phyloP scores from a whole-genome alignment of 805 yeast species.

The Zygoascus ofunaensis region DNA sequence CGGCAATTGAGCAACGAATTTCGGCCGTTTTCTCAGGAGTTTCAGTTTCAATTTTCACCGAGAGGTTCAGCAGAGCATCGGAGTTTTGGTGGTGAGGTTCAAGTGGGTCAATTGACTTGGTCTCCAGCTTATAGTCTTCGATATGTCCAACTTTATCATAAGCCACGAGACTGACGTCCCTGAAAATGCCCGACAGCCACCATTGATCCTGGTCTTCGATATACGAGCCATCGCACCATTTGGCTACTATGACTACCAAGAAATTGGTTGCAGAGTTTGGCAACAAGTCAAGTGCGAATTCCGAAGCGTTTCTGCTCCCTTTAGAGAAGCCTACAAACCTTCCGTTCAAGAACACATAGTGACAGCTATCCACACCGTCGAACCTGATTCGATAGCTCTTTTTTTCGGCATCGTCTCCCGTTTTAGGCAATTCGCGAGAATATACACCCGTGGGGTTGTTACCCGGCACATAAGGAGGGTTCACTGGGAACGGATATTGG shows the following conservation, averaged over 20 bases:
- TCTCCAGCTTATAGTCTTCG: constrained; percentile 23
- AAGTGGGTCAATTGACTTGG: constrained; percentile 15
- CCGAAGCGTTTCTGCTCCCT: constrained; percentile 31
- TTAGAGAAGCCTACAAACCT: constrained; percentile 27
- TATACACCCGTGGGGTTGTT: constrained; percentile 31
- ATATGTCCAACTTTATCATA: constrained; percentile 24
- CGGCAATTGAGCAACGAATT: background rate
- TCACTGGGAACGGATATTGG: constrained; percentile 27
- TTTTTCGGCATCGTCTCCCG: constrained; percentile 8
- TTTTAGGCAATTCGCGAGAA: constrained; percentile 10
- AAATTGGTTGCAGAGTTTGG: constrained; percentile 7
- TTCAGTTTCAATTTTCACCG: background rate
- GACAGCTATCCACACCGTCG: constrained; percentile 33
- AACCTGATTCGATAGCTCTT: constrained; percentile 23
- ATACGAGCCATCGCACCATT: constrained; percentile 27
- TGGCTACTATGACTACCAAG: constrained; percentile 24
- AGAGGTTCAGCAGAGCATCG: constrained; percentile 4
- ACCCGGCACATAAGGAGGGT: constrained; percentile 30
- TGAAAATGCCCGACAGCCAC: constrained; percentile 33
- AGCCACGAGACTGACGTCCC: constrained; percentile 29
- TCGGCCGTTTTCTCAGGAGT: too few species aligned
- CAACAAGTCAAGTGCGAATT: constrained; percentile 15
- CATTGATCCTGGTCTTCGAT: constrained; percentile 33
- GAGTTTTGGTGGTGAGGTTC: constrained; percentile 8
- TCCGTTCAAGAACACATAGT: constrained; percentile 29